Evolutionary conservation across 768 basidiomycete genomes (phyloP).

Genomic region (Guyanaporus albipodus): DNA sequence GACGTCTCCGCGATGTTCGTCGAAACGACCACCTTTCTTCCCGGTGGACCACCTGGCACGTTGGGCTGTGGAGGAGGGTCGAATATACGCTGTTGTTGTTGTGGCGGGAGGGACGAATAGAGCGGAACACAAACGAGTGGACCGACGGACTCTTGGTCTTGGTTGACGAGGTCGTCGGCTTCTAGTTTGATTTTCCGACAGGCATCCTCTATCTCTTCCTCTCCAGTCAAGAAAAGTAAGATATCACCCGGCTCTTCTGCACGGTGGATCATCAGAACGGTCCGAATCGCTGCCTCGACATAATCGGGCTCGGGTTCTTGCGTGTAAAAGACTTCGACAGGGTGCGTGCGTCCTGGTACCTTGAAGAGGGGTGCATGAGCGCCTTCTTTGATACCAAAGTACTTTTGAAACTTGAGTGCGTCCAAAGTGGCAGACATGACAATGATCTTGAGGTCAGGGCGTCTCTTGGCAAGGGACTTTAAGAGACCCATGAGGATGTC

Average conservation of each 20-base stretch:
- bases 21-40: slow-evolving; percentile 90
- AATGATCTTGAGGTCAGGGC: slow-evolving; percentile 91
- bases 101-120: slow-evolving; percentile 91
- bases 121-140: slow-evolving; percentile 88
- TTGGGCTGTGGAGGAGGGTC: slow-evolving; percentile 74
- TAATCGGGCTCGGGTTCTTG: slow-evolving; percentile 94
- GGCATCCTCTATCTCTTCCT: slow-evolving; percentile 97
- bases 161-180: slow-evolving; percentile 75
- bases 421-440: slow-evolving; percentile 99
- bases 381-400: slow-evolving; percentile 57
- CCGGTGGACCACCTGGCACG: slow-evolving; percentile 66
- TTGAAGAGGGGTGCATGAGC: slow-evolving; percentile 75
- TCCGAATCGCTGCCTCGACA: slow-evolving; percentile 93
- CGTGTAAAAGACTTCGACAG: slow-evolving; percentile 94
- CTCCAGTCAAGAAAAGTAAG: slow-evolving; percentile 93
- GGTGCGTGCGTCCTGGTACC: slow-evolving; percentile 90
- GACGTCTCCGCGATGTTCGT: slow-evolving; percentile 99
- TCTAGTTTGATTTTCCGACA: slow-evolving; percentile 92
- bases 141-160: slow-evolving; percentile 72
- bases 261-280: slow-evolving; percentile 95
- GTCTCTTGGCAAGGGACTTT: slow-evolving; percentile 75
- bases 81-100: slow-evolving; percentile 96
- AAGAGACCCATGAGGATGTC: slow-evolving; percentile 98
- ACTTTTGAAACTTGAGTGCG: slow-evolving; percentile 94
- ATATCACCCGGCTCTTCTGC: slow-evolving; percentile 93